Evolutionary conservation across 2,329 filamentous ascomycete species (phyloP).

Genomic region (Clarireedia sp.): DNA sequence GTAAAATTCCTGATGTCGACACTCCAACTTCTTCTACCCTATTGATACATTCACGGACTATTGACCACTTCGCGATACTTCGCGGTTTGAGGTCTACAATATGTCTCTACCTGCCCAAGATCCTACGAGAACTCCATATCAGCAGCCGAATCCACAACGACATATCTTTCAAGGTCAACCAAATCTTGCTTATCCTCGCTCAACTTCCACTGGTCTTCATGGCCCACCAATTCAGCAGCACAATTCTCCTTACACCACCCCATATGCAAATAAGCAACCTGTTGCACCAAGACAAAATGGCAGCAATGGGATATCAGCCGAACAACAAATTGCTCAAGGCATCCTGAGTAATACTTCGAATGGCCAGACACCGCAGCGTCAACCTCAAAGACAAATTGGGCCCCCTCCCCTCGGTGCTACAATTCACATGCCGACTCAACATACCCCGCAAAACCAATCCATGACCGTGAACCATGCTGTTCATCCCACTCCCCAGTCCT

Average conservation of each 20-base stretch:
- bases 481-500: slow-evolving; percentile 18
- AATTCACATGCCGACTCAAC: slow-evolving; percentile 27
- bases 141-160: slow-evolving; percentile 12
- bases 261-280: slow-evolving; percentile 23
- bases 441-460: slow-evolving; percentile 21
- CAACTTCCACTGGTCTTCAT: slow-evolving; percentile 21
- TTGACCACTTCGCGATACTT: slow-evolving; percentile 8
- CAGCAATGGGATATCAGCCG: slow-evolving; percentile 23
- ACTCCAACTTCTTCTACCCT: slow-evolving; percentile 5
- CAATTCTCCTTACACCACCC: slow-evolving; percentile 26
- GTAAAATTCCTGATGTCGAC: slow-evolving; percentile 9
- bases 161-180: slow-evolving; percentile 19
- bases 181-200: slow-evolving; percentile 20
- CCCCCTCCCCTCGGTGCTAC: slow-evolving; percentile 26
- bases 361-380: slow-evolving; percentile 26
- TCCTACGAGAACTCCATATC: slow-evolving; percentile 13
- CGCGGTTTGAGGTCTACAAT: slow-evolving; percentile 5
- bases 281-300: slow-evolving; percentile 21
- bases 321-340: slow-evolving; percentile 30
- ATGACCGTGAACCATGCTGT: slow-evolving; percentile 28
- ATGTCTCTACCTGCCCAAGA: slow-evolving; percentile 27
- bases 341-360: slow-evolving; percentile 22
- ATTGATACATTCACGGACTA: slow-evolving; percentile 11
- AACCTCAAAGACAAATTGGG: slow-evolving; percentile 10
- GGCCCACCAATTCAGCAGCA: slow-evolving; percentile 21